These are phyloP conservation scores for Podospora comata DNA, from an alignment of 495 filamentous ascomycete species.

Conservation along the genomic window DNA sequence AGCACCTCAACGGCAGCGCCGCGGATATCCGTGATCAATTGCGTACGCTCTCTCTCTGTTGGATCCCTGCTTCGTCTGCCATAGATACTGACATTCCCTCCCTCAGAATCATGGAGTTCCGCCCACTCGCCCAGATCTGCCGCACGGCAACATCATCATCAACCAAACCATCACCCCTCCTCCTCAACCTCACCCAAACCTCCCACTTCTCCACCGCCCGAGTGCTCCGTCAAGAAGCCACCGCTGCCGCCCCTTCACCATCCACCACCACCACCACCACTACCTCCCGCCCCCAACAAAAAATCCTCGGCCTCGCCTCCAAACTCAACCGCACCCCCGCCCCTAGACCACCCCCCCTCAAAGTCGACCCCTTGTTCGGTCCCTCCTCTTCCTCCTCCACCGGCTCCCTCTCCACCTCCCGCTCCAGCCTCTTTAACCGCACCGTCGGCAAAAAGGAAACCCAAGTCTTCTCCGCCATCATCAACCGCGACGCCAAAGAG, in stretches of 20 bases:
- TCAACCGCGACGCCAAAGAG: slow-evolving; percentile 14
- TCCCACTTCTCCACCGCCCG: slow-evolving; percentile 17
- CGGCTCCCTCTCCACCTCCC: slow-evolving; percentile 6
- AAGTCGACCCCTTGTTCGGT: not conserved
- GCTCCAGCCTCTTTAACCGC: not conserved
- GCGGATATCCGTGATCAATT: slow-evolving; percentile 22
- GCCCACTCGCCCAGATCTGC: slow-evolving; percentile 21
- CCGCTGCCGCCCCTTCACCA: not conserved
- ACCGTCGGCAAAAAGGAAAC: not conserved
- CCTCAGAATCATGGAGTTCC: slow-evolving; percentile 30
- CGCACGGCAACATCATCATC: slow-evolving; percentile 27
- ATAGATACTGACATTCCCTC: not conserved
- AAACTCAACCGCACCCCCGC: not conserved
- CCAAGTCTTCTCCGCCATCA: slow-evolving; percentile 1
- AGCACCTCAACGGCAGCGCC: slow-evolving; percentile 4
- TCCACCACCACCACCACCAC: not conserved
- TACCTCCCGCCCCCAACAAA: not conserved
- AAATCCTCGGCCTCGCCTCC: not conserved
- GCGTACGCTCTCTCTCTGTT: slow-evolving; percentile 1
- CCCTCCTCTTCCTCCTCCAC: slow-evolving; percentile 4
- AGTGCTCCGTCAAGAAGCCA: slow-evolving; percentile 7
- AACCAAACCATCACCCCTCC: slow-evolving; percentile 17
- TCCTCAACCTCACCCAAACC: not conserved
- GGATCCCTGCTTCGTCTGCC: not conserved
- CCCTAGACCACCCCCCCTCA: not conserved